phyloP scores from a whole-genome alignment of 345 rosid species.

The Brassica cretica region DNA sequence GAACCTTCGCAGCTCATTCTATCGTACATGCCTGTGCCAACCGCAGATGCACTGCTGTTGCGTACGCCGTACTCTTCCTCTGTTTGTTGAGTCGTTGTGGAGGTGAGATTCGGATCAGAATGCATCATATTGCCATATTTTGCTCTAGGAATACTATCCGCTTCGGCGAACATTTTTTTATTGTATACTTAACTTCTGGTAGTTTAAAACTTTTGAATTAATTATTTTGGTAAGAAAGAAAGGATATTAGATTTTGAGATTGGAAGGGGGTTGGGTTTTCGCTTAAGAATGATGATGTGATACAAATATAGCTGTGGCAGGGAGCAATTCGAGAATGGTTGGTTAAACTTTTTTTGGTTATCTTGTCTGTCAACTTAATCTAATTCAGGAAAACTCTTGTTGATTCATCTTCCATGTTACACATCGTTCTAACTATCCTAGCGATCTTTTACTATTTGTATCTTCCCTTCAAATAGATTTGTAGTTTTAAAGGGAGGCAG shows the following conservation, averaged over 20 bases:
- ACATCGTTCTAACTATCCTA: conserved; percentile 5
- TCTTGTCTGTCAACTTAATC: conserved; percentile 17
- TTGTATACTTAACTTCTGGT: not conserved
- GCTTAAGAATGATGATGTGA: conserved; percentile 27
- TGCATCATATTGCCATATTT: conserved; percentile 40
- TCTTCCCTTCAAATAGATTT: conserved; percentile 28
- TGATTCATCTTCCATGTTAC: conserved; percentile 1
- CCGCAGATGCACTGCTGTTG: conserved; percentile 72
- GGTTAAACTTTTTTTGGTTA: conserved; percentile 15
- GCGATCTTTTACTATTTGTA: conserved; percentile 21
- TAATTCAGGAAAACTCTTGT: conserved; percentile 20
- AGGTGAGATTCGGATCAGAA: conserved; percentile 49
- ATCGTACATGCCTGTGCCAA: conserved; percentile 51
- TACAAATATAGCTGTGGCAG: conserved; percentile 36
- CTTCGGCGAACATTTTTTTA: conserved; percentile 39
- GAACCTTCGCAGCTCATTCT: conserved; percentile 87
- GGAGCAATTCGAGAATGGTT: conserved; percentile 9
- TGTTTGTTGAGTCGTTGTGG: conserved; percentile 29
- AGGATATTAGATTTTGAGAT: not conserved
- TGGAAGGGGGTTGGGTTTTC: conserved; percentile 19
- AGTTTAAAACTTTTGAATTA: not conserved
- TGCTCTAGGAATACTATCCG: conserved; percentile 37
- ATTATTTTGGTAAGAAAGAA: not conserved
- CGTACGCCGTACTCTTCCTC: conserved; percentile 56
- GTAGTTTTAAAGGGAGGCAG: not conserved